These are phyloP conservation scores for Botrytis hyacinthi DNA, from an alignment of 2,329 filamentous ascomycete genomes.

Conservation along the genomic window DNA sequence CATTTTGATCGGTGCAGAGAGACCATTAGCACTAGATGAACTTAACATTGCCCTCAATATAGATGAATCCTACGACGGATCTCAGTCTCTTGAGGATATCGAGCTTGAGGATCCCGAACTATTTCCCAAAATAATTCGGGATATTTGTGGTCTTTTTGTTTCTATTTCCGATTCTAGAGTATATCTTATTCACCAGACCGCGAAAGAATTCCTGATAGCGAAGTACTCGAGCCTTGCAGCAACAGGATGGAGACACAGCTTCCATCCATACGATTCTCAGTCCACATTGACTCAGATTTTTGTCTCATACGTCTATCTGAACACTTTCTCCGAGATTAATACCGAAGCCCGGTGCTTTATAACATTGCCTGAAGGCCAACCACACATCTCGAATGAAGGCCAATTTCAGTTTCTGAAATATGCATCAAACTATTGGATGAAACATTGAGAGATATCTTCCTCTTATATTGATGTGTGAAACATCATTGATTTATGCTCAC, in stretches of 20 bases:
- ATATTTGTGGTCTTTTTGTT: conserved; percentile 19
- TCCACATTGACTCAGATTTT: neutral
- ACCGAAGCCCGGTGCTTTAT: neutral
- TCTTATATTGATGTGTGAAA: neutral
- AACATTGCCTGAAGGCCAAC: neutral
- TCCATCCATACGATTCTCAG: neutral
- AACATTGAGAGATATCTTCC: neutral
- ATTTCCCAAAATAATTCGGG: neutral
- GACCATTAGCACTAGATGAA: neutral
- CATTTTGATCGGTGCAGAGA: neutral
- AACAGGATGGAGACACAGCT: conserved; percentile 12
- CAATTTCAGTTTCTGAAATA: neutral
- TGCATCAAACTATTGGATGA: neutral
- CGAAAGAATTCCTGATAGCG: conserved; percentile 12
- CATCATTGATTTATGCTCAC: neutral
- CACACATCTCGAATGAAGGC: neutral
- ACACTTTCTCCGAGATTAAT: neutral
- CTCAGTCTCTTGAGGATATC: conserved; percentile 14
- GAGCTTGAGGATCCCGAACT: neutral
- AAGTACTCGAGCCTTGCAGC: neutral
- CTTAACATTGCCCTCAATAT: conserved; percentile 15
- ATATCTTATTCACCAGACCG: conserved; percentile 21
- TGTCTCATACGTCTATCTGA: conserved; percentile 7
- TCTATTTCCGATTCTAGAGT: conserved; percentile 9
- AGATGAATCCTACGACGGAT: neutral